Evolutionary conservation across 2,329 filamentous ascomycete genomes (phyloP).

Genomic region (Aspergillus terreus): DNA sequence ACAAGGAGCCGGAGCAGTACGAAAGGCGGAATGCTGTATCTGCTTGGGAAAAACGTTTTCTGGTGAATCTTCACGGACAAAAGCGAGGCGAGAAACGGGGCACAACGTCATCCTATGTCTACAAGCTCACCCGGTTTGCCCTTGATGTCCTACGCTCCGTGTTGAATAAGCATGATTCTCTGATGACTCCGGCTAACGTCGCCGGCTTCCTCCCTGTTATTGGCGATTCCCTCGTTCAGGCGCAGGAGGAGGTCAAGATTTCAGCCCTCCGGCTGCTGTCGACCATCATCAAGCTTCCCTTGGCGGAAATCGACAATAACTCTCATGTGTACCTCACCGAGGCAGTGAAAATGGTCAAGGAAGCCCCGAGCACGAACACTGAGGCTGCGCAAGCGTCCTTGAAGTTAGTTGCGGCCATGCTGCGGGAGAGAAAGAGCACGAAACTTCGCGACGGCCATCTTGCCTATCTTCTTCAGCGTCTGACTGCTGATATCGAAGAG

Average conservation of each 20-base stretch:
- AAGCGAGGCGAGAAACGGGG: slow-evolving; percentile 70
- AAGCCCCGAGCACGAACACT: slow-evolving; percentile 71
- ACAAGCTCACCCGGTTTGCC: slow-evolving; percentile 85
- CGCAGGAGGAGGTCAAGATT: slow-evolving; percentile 89
- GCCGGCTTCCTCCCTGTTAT: slow-evolving; percentile 83
- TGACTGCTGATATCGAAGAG: slow-evolving; percentile 87
- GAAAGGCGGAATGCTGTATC: slow-evolving; percentile 23
- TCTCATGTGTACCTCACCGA: slow-evolving; percentile 79
- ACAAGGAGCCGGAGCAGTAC: slow-evolving; percentile 57
- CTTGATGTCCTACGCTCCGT: slow-evolving; percentile 81
- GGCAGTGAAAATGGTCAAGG: slow-evolving; percentile 75
- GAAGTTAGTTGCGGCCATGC: slow-evolving; percentile 79
- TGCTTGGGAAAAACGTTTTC: slow-evolving; percentile 54
- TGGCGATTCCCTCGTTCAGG: slow-evolving; percentile 77
- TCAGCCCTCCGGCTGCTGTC: slow-evolving; percentile 81
- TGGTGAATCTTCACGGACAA: slow-evolving; percentile 72
- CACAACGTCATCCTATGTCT: slow-evolving; percentile 71
- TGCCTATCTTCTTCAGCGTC: slow-evolving; percentile 73
- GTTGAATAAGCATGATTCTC: slow-evolving; percentile 77
- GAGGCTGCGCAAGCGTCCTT: slow-evolving; percentile 84
- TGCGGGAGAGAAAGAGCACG: slow-evolving; percentile 75
- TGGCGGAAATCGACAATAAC: slow-evolving; percentile 65
- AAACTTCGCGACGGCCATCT: slow-evolving; percentile 75
- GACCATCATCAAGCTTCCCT: slow-evolving; percentile 78
- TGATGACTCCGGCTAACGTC: slow-evolving; percentile 76